These are phyloP conservation scores for Hippophae tibetana DNA, from an alignment of 306 rosid species.

Conservation along the genomic window DNA sequence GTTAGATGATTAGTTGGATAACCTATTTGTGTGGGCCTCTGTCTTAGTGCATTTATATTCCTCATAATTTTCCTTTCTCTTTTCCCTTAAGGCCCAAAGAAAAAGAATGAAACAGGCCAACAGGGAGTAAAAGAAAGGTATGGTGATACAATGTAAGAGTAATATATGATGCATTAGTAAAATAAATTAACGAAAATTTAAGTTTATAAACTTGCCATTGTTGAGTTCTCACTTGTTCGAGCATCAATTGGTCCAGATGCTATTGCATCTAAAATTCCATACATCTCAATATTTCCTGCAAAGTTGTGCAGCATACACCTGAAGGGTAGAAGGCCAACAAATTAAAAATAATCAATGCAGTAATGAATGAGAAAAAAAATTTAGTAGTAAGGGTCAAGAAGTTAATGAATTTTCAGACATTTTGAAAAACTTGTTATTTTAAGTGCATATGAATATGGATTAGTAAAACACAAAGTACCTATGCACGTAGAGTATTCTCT, in stretches of 20 bases:
- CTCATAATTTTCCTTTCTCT: no score
- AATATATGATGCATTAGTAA: neutral
- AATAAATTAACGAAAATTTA: slow-evolving; percentile 10
- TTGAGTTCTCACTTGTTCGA: slow-evolving; percentile 59
- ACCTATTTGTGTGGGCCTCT: no score
- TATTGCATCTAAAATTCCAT: slow-evolving; percentile 64
- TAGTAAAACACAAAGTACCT: no score
- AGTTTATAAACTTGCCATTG: slow-evolving; percentile 53
- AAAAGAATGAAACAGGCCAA: no score
- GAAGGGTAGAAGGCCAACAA: slow-evolving; percentile 24
- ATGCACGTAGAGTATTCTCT: no score
- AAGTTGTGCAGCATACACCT: slow-evolving; percentile 98
- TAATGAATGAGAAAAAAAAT: neutral
- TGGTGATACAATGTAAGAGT: slow-evolving; percentile 2
- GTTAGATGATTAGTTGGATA: no score
- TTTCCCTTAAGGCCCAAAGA: no score
- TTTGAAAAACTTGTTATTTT: neutral
- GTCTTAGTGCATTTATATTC: no score
- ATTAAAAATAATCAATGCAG: neutral
- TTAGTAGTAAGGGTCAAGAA: no score
- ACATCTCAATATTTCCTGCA: slow-evolving; percentile 87
- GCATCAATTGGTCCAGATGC: slow-evolving; percentile 87
- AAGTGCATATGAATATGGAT: no score
- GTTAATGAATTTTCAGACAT: neutral
- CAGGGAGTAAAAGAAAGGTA: neutral